These are phyloP conservation scores for Apiosordaria backusii DNA, from an alignment of 495 filamentous ascomycete genomes.

Conservation along the genomic window DNA sequence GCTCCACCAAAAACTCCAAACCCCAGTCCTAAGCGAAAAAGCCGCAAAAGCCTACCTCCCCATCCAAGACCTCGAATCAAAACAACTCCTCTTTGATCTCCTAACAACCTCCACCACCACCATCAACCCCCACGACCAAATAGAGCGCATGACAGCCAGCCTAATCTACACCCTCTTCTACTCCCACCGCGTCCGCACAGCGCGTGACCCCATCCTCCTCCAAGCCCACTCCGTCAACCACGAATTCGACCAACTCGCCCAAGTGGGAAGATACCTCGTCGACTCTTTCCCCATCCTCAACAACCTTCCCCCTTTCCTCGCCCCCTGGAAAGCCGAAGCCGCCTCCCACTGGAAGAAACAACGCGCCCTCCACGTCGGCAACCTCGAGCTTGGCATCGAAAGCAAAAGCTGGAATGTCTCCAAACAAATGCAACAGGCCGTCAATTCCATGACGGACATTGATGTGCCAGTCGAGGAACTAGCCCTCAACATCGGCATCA, in stretches of 20 bases:
- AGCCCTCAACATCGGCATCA: conserved; percentile 9
- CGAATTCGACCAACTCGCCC: conserved; percentile 13
- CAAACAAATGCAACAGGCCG: conserved; percentile 3
- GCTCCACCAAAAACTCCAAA: conserved; percentile 20
- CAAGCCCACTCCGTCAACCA: conserved; percentile 12
- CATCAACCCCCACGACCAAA: conserved; percentile 11
- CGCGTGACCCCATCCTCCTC: conserved; percentile 5
- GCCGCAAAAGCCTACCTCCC: conserved; percentile 40
- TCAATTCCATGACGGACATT: not conserved
- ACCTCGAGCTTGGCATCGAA: not conserved
- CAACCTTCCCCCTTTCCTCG: not conserved
- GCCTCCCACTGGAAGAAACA: conserved; percentile 3
- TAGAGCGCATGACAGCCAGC: conserved; percentile 15
- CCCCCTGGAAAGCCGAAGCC: conserved; percentile 13
- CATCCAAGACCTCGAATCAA: conserved; percentile 19
- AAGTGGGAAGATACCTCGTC: conserved; percentile 14
- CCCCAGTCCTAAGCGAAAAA: conserved; percentile 24
- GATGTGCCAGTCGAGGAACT: conserved; percentile 5
- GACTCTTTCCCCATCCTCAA: conserved; percentile 12
- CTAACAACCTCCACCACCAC: conserved; percentile 4
- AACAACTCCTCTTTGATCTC: conserved; percentile 18
- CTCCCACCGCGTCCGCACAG: conserved; percentile 8
- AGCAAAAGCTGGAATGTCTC: not conserved
- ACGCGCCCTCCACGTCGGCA: conserved; percentile 8
- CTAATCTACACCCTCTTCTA: conserved; percentile 13